Evolutionary conservation across 2,329 filamentous ascomycete species (phyloP).

Genomic region (Talaromyces funiculosus): DNA sequence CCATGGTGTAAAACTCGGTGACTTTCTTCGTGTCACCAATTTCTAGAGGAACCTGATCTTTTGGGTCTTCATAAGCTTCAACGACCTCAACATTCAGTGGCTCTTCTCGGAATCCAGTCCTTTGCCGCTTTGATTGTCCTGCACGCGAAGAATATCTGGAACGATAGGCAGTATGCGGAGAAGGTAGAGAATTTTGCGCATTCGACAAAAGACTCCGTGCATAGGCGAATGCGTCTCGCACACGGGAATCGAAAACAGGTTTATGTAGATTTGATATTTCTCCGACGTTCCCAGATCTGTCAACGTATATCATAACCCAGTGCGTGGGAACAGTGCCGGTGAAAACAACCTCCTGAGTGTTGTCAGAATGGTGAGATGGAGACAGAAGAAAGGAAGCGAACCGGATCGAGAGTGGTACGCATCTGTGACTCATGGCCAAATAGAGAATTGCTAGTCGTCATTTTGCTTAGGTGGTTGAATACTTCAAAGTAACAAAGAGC

Average conservation of each 20-base stretch:
- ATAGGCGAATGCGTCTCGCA: slow-evolving; percentile 2
- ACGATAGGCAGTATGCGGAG: too few relatives aligned
- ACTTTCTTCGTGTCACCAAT: slow-evolving; percentile 37
- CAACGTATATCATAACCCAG: slow-evolving; percentile 12
- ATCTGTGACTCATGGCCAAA: not conserved
- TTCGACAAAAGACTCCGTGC: not conserved
- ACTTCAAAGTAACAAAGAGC: not conserved
- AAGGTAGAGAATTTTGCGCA: not conserved
- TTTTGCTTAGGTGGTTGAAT: not conserved
- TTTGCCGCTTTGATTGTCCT: slow-evolving; percentile 10
- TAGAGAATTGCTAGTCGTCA: not conserved
- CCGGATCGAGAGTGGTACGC: not conserved
- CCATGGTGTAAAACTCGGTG: slow-evolving; percentile 35
- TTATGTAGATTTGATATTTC: slow-evolving; percentile 7
- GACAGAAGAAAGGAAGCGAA: not conserved
- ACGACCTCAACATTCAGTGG: not conserved
- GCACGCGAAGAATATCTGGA: not conserved
- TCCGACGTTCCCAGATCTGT: slow-evolving; percentile 7
- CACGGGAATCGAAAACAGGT: not conserved
- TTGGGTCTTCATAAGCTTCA: slow-evolving; percentile 18
- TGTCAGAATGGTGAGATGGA: not conserved
- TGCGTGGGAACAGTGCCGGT: slow-evolving; percentile 1
- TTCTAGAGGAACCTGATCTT: slow-evolving; percentile 28
- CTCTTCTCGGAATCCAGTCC: slow-evolving; percentile 4
- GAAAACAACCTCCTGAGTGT: slow-evolving; percentile 6